Evolutionary conservation across 352 stramenopile genomes (phyloP), one percentile per base, ranked within the genome.

Genomic region (Phytophthora sojae): DNA sequence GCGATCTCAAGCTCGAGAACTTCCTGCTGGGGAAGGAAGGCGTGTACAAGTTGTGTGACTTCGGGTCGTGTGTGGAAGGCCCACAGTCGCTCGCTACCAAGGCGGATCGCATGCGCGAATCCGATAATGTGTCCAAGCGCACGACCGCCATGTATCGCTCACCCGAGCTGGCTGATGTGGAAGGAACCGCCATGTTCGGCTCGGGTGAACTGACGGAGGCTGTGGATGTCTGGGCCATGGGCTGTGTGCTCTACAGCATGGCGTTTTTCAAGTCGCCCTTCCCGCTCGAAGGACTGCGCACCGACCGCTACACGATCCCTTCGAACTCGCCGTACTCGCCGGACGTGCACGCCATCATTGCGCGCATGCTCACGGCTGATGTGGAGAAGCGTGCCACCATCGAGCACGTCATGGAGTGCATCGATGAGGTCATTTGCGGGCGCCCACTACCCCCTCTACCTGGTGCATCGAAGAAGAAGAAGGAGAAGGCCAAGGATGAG

Each of bases 1-100:
- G 97, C 30, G 97, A 99, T 81, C 79, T 99, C 21, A 99, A 99
- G 81, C 88, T 98, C 25, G 97, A 99, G 71, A 99, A 99, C 79
- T 98, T 99, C 61, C 75, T 99, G 7, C 76, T 98, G 23, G 86
- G 80, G 3, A 89, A 86, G 47, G 92, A 97, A 50, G 73, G 80
- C n/a, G 71, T 96, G 2, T 98, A 98, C 86, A 98, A 98, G 68
- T 73, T 99, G 19, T 99, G 95, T 64, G 95, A 99, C 82, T 99
- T 99, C 82, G 97, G 95, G 52, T 99, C 88, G 59, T 96, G 88
- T 67, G 89, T 96, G 25, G 87, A 97, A 57, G 84, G 88, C 15
- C 71, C 86, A 1, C 82, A 94, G 61, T 85, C 77, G 12, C 83
- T 97, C 26, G 77, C 81, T 66, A 98, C 89, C 52, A 95, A 96